phyloP scores from a whole-genome alignment of 352 stramenopile species.

The Pythium aristosporum region DNA sequence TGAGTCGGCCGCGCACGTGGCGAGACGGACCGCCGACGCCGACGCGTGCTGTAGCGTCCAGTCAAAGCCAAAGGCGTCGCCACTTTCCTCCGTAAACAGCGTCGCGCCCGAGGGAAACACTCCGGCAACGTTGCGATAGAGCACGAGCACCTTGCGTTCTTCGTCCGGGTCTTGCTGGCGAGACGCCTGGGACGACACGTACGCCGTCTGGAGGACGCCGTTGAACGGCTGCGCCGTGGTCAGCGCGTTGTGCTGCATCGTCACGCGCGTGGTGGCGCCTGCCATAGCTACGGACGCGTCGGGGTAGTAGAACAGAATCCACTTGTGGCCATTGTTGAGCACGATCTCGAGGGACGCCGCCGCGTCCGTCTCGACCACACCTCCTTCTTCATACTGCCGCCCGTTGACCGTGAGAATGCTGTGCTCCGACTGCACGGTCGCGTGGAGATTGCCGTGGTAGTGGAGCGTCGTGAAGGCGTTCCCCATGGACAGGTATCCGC shows the following conservation, averaged over 20 bases:
- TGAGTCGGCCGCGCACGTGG: slow-evolving; percentile 1
- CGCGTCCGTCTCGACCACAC: slow-evolving; percentile 37
- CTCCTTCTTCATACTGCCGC: slow-evolving; percentile 32
- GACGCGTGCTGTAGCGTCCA: slow-evolving; percentile 39
- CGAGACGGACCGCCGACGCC: neutral
- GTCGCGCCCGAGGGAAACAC: slow-evolving; percentile 41
- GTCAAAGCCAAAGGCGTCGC: slow-evolving; percentile 59
- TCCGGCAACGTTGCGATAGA: slow-evolving; percentile 60
- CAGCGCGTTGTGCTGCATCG: slow-evolving; percentile 51
- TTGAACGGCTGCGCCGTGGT: slow-evolving; percentile 50
- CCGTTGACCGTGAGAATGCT: slow-evolving; percentile 59
- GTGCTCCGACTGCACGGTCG: slow-evolving; percentile 65
- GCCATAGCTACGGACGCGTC: neutral
- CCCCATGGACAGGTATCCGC: slow-evolving; percentile 66
- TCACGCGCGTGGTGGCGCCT: slow-evolving; percentile 21
- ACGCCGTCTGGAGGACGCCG: slow-evolving; percentile 66
- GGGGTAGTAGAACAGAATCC: slow-evolving; percentile 68
- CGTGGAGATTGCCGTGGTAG: slow-evolving; percentile 58
- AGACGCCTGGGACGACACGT: slow-evolving; percentile 45
- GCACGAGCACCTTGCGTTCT: slow-evolving; percentile 39
- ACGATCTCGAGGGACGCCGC: slow-evolving; percentile 43
- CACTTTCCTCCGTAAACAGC: slow-evolving; percentile 20
- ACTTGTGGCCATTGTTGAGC: slow-evolving; percentile 78
- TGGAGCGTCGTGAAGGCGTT: slow-evolving; percentile 75
- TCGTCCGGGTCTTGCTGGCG: slow-evolving; percentile 19